phyloP scores from a whole-genome alignment of 2,329 filamentous ascomycete genomes.

The Xylaria sp. region DNA sequence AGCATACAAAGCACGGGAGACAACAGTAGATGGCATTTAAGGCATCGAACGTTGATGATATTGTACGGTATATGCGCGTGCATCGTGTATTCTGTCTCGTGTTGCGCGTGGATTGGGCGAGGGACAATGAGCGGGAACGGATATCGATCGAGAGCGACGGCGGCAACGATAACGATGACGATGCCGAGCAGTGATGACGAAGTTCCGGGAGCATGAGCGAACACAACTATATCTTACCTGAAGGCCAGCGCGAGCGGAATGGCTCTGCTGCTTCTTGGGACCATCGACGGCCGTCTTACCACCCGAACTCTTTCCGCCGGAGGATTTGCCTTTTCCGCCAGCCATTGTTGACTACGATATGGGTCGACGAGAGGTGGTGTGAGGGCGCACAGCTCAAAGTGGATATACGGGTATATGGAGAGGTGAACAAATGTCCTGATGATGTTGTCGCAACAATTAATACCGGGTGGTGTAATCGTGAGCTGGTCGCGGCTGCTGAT shows the following conservation, averaged over 20 bases:
- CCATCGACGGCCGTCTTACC: constrained; percentile 64
- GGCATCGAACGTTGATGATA: not conserved
- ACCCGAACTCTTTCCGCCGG: constrained; percentile 73
- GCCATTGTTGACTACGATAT: constrained; percentile 64
- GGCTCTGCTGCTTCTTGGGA: constrained; percentile 90
- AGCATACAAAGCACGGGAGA: not conserved
- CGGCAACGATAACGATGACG: constrained; percentile 10
- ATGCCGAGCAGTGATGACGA: constrained; percentile 5
- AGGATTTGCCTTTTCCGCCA: constrained; percentile 93
- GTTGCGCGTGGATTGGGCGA: constrained; percentile 22
- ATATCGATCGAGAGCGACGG: constrained; percentile 10
- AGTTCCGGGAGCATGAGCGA: constrained; percentile 29
- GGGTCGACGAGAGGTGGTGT: constrained; percentile 22
- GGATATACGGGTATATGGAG: constrained; percentile 7
- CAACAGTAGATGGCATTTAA: not conserved
- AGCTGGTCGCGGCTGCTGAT: constrained; percentile 25
- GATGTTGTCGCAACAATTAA: constrained; percentile 27
- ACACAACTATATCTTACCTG: constrained; percentile 74
- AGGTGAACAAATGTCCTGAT: constrained; percentile 8
- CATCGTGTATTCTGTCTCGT: not conserved
- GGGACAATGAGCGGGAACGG: constrained; percentile 18
- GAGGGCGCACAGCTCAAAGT: constrained; percentile 40
- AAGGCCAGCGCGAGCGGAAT: constrained; percentile 93
- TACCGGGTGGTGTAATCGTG: constrained; percentile 10
- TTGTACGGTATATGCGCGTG: constrained; percentile 16